phyloP scores from a whole-genome alignment of 345 rosid genomes.

The Brassica incana region DNA sequence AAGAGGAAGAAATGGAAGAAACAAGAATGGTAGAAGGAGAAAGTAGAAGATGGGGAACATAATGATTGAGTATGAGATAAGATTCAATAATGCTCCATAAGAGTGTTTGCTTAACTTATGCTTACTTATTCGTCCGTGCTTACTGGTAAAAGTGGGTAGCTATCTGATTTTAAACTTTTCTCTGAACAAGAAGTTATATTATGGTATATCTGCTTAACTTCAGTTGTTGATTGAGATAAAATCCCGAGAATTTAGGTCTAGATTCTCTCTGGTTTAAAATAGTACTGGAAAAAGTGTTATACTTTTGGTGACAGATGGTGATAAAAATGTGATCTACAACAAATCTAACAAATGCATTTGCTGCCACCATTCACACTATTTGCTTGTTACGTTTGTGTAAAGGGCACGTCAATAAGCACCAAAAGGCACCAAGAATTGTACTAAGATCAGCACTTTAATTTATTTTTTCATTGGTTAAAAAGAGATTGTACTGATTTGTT shows the following conservation, averaged over 20 bases:
- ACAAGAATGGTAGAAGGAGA: neutral
- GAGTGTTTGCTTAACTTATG: slow-evolving; percentile 29
- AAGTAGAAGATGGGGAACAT: slow-evolving; percentile 35
- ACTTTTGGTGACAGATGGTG: slow-evolving; percentile 17
- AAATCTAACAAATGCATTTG: slow-evolving; percentile 12
- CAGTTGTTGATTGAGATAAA: slow-evolving; percentile 16
- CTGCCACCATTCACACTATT: neutral
- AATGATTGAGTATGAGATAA: slow-evolving; percentile 42
- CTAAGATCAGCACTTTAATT: neutral
- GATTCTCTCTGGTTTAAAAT: neutral
- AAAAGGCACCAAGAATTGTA: neutral
- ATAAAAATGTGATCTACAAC: slow-evolving; percentile 26
- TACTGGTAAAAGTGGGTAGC: neutral
- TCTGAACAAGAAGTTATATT: slow-evolving; percentile 20
- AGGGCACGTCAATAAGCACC: neutral
- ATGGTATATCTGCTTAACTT: slow-evolving; percentile 2
- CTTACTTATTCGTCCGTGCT: neutral
- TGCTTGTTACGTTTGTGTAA: slow-evolving; percentile 3
- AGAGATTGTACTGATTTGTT: neutral
- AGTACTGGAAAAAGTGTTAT: neutral
- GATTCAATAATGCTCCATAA: slow-evolving; percentile 26
- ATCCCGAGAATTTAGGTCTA: slow-evolving; percentile 15
- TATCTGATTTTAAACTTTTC: slow-evolving; percentile 1
- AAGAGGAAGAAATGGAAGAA: neutral
- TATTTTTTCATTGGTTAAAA: neutral